A percentile compares a stretch with the other conserved stretches of the same genome.
phyloP scores from a whole-genome alignment of 768 basidiomycete species.

The Asterophora lycoperdoides region DNA sequence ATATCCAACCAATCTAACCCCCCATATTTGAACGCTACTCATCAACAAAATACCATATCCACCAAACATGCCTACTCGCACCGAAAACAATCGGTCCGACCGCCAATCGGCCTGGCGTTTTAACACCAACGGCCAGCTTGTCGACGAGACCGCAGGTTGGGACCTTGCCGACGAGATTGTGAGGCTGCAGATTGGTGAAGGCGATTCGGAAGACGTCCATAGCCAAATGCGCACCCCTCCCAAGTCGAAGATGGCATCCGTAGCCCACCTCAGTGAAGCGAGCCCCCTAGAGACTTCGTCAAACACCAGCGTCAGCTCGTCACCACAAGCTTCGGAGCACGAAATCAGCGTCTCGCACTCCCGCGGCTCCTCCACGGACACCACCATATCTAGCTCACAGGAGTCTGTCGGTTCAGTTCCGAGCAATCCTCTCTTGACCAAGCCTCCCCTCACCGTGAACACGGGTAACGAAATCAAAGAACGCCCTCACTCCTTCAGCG shows the following conservation, averaged over 20 bases:
- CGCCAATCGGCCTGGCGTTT: constrained; percentile 53
- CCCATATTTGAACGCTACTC: constrained; percentile 29
- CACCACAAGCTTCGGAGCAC: constrained; percentile 66
- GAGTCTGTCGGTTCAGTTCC: constrained; percentile 47
- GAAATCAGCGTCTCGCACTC: constrained; percentile 68
- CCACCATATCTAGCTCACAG: constrained; percentile 56
- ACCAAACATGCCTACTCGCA: constrained; percentile 45
- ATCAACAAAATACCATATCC: constrained; percentile 34
- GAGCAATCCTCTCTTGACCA: constrained; percentile 55
- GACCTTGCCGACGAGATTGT: constrained; percentile 70
- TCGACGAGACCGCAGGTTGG: constrained; percentile 62
- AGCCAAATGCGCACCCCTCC: constrained; percentile 63
- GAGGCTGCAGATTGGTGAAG: constrained; percentile 63
- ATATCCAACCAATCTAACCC: constrained; percentile 34
- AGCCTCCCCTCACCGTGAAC: constrained; percentile 50
- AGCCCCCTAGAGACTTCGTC: constrained; percentile 75
- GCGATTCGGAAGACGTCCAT: constrained; percentile 50
- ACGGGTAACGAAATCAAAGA: constrained; percentile 60
- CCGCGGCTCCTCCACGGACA: constrained; percentile 80
- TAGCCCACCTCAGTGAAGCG: constrained; percentile 55
- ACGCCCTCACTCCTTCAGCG: constrained; percentile 78
- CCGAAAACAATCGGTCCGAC: constrained; percentile 37
- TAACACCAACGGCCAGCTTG: constrained; percentile 58
- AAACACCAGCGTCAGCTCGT: constrained; percentile 67
- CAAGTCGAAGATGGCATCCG: constrained; percentile 55